Base-by-base conservation (phyloP, 2,329 filamentous ascomycete genomes). In the Macroventuria anomochaeta region DNA sequence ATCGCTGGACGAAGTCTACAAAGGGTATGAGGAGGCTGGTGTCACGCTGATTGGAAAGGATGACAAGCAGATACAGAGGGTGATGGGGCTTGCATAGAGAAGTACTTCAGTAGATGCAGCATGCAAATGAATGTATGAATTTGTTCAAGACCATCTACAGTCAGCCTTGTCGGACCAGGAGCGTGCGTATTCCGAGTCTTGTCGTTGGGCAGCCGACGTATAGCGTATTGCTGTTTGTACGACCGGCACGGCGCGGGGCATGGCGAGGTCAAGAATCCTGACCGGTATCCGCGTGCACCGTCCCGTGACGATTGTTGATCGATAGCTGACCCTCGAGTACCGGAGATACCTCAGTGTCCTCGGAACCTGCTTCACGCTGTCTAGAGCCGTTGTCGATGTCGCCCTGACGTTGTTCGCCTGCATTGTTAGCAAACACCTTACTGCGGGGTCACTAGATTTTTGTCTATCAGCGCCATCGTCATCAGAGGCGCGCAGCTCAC, bases 41-140 rank as follows among this genome's bases (percentile, higher is more conserved):
- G 86, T 93, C 28, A 76, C 69, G 38, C 77, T 95, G 44, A 81
- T 95, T 36, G 78, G 75, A 47, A 74, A 83, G 55, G 77, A 83
- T 31, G 81, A 83, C 6, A 75, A 77, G 39, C 84, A 88, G 72
- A 77, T 91, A 29, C 73, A 71, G 59, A 78, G 77, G 69, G 76
- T 88, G 28, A 68, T 59, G 59, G 52, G 58, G 31, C 55, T 53
- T 26, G 28, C 39, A n/a, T 55, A 40, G 43, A 53, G 18, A n/a
- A n/a, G n/a, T n/a, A n/a, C n/a, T n/a, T n/a, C n/a, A n/a, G 8
- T 25, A 25, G 23, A 40, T 11, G 33, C 50, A 53, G 28, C 13
- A 29, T 44, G 44, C 18, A 31, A 26, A 15, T 42, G 17, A n/a
- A n/a, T 23, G 20, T 11, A 17, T 34, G n/a, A 18, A 15, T n/a